These are phyloP conservation scores for Pythium myriotylum DNA, from an alignment of 352 stramenopile genomes.

Conservation along the genomic window DNA sequence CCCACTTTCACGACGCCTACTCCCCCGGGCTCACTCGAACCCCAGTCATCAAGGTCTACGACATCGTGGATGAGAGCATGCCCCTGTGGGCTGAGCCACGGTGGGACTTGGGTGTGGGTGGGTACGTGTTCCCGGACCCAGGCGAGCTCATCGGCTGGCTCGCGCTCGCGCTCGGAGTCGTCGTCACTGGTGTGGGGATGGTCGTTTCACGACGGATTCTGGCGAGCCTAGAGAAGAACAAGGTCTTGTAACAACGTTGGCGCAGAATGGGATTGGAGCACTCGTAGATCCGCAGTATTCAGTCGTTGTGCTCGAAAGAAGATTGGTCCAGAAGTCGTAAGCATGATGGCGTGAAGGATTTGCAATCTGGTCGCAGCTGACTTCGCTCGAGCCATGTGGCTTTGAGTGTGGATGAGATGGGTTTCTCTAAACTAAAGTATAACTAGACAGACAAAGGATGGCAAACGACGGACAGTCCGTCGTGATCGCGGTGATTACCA, in stretches of 20 bases:
- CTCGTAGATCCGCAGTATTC: too few species aligned
- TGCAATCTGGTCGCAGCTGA: too few species aligned
- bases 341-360: too few species aligned
- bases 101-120: conserved; percentile 67
- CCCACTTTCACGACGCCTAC: conserved; percentile 81
- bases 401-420: too few species aligned
- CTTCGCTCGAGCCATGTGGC: too few species aligned
- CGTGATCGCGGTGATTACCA: too few species aligned
- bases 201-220: conserved; percentile 58
- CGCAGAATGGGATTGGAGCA: too few species aligned
- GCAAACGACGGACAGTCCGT: too few species aligned
- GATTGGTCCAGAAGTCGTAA: too few species aligned
- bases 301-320: too few species aligned
- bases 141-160: conserved; percentile 76
- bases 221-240: conserved; percentile 76
- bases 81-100: conserved; percentile 77
- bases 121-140: conserved; percentile 83
- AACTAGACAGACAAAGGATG: too few species aligned
- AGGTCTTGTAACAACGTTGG: conserved; percentile 88
- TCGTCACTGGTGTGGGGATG: conserved; percentile 44
- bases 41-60: conserved; percentile 44
- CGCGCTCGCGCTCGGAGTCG: conserved; percentile 54
- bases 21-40: conserved; percentile 66
- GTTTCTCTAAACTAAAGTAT: too few species aligned
- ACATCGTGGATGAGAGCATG: conserved; percentile 61